Base-by-base conservation (phyloP, 2,329 filamentous ascomycete genomes). In the Cercospora canescens region DNA sequence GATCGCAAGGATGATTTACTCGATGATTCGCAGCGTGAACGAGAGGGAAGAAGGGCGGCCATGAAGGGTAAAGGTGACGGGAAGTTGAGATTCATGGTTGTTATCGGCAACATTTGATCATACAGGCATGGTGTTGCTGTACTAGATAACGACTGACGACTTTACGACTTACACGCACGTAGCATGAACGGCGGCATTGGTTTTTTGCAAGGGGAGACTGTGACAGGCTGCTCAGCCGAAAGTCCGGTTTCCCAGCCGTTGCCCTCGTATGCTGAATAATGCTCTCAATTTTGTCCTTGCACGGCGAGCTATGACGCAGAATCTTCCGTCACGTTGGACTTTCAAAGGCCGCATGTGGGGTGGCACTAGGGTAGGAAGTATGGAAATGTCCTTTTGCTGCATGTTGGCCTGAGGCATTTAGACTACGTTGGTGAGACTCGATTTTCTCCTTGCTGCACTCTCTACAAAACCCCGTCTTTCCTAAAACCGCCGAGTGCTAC, bases 21-120 rank as follows among this genome's bases (percentile, higher is more conserved):
- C 9, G 68, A 65, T 62, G 63, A 63, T 66, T 58, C 37, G 6
- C 18, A 37, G 18, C 21, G 28, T 4, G 66, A 67, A n/a, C 60
- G 70, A 64, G 58, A 71, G 59, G 73, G 62, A 24, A 14, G 30
- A 11, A 60, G 57, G 37, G 26, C 37, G 2, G 35, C 21, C 2
- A 74, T 70, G 70, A 78, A 74, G 76, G 80, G 73, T 76, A 79
- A 67, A 73, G 82, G 77, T 4, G 84, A 86, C 66, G 83, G 83
- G 4, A 82, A 81, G 69, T 75, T 87, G 74, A 78, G 85, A 73
- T 87, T 87, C 69, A 87, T 87, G 85, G 84, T 87, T 60, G 85
- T 87, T 16, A 85, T 87, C 76, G 85, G 85, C 68, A 85, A 84
- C 75, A 74, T 80, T 54, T 81, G 52, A 55, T 32, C 52, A 35